These are phyloP conservation scores for Brassica juncea DNA, from an alignment of 345 rosid species.

Conservation along the genomic window DNA sequence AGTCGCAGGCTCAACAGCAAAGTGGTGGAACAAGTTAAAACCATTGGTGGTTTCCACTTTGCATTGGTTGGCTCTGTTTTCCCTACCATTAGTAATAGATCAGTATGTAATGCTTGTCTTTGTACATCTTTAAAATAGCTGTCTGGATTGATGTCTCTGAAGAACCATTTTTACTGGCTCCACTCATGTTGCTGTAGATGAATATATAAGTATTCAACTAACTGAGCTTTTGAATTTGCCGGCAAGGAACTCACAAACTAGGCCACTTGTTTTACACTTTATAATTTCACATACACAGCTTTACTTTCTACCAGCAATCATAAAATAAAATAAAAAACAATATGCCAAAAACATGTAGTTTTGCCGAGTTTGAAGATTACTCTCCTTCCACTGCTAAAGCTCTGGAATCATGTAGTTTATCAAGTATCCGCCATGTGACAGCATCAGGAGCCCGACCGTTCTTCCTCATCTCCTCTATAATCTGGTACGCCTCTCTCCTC, in stretches of 20 bases:
- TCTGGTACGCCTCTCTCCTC: constrained; percentile 80
- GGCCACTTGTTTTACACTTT: neutral
- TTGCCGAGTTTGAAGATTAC: neutral
- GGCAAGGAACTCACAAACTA: constrained; percentile 3
- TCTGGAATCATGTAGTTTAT: constrained; percentile 54
- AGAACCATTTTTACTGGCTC: constrained; percentile 1
- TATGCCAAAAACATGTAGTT: constrained; percentile 8
- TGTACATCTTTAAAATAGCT: constrained; percentile 24
- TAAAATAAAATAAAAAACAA: neutral
- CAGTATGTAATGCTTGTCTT: constrained; percentile 11
- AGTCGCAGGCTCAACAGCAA: constrained; percentile 51
- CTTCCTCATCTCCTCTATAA: constrained; percentile 72
- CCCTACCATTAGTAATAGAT: neutral
- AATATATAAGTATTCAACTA: neutral
- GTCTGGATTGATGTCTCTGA: constrained; percentile 17
- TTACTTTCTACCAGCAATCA: neutral
- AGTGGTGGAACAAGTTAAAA: constrained; percentile 29
- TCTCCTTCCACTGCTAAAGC: constrained; percentile 12
- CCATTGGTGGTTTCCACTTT: neutral
- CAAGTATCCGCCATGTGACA: constrained; percentile 82
- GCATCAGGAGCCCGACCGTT: constrained; percentile 75
- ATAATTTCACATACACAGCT: neutral
- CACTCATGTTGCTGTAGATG: constrained; percentile 10
- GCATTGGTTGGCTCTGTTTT: neutral
- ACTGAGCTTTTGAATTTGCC: neutral